phyloP scores from a whole-genome alignment of 331 rosid genomes.

The Quercus phellos region DNA sequence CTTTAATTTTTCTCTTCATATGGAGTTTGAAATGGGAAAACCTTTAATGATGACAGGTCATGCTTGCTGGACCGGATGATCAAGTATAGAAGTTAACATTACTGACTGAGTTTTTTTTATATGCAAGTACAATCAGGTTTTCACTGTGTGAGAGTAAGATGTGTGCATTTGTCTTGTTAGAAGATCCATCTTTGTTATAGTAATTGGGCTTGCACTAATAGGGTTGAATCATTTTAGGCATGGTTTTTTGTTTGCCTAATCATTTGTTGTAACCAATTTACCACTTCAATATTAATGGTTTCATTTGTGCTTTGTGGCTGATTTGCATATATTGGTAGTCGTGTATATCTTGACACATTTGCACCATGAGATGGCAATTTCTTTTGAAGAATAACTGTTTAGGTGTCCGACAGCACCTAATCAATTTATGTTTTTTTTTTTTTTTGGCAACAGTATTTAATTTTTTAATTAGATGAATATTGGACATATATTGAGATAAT shows the following conservation, averaged over 20 bases:
- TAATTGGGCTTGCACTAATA: slow-evolving; percentile 57
- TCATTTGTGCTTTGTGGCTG: slow-evolving; percentile 67
- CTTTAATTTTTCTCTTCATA: slow-evolving; percentile 2
- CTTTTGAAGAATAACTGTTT: neutral
- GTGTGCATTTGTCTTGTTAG: slow-evolving; percentile 37
- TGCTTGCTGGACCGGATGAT: slow-evolving; percentile 95
- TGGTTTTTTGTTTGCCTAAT: slow-evolving; percentile 89
- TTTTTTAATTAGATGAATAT: too few relatives aligned
- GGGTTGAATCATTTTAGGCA: slow-evolving; percentile 86
- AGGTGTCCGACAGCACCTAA: too few relatives aligned
- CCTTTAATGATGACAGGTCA: slow-evolving; percentile 47
- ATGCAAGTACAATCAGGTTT: slow-evolving; percentile 40
- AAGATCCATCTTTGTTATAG: slow-evolving; percentile 28
- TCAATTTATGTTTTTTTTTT: too few relatives aligned
- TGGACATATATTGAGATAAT: too few relatives aligned
- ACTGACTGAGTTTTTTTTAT: slow-evolving; percentile 38
- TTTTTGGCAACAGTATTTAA: too few relatives aligned
- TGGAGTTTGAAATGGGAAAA: neutral
- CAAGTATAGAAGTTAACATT: slow-evolving; percentile 56
- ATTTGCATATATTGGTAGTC: slow-evolving; percentile 23
- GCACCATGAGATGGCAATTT: slow-evolving; percentile 2
- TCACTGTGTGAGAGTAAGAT: slow-evolving; percentile 41
- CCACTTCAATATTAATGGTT: slow-evolving; percentile 42
- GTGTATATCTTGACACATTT: neutral
- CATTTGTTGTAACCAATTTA: slow-evolving; percentile 59